Base-by-base conservation (phyloP, 768 basidiomycete species). In the Tricholoma flavovirens region DNA sequence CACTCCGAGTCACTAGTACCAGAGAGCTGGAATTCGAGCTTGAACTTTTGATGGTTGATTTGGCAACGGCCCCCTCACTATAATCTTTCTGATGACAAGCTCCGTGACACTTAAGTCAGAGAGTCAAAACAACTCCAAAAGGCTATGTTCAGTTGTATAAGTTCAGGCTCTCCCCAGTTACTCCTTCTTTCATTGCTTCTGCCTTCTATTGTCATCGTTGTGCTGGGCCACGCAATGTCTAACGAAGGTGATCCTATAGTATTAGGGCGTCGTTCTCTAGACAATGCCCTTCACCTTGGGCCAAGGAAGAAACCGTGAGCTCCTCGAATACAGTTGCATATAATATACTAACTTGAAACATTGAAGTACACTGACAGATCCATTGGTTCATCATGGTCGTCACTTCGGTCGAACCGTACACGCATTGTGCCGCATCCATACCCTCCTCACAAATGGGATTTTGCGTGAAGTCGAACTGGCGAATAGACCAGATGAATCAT, bases 381-480 rank as follows among this genome's bases (percentile, higher is more conserved):
- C 55, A 2, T 38, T 63, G n/a, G 59, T 65, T 30, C 64, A 62
- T 21, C 56, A 66, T 49, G 57, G 64, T 5, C 48, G 26, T 5
- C 63, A 67, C 35, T 67, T 67, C n/a, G 48, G 64, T 10, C 33
- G 40, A 17, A 55, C 55, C 2, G 30, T 42, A 11, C 57, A 61
- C 43, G 60, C 60, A 11, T 29, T 61, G 15, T 61, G 60, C 43
- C 51, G 42, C 29, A 45, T 67, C n/a, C 59, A 62, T 12, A 38
- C 56, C 5, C 54, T 67, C 14, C 11, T 67, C 5, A 56, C 51
- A 3, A 62, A 64, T 30, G 56, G 60, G 4, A 43, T 64, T 12
- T 6, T 54, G n/a, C 24, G 36, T 14, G 33, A 56, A 29, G 33
- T 35, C 17, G 53, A 57, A 38, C 42, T 43, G 21, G 42, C 42